Evolutionary conservation across 2,329 filamentous ascomycete species (phyloP), one percentile per base, ranked within the genome.

Genomic region (Aspergillus sp.): DNA sequence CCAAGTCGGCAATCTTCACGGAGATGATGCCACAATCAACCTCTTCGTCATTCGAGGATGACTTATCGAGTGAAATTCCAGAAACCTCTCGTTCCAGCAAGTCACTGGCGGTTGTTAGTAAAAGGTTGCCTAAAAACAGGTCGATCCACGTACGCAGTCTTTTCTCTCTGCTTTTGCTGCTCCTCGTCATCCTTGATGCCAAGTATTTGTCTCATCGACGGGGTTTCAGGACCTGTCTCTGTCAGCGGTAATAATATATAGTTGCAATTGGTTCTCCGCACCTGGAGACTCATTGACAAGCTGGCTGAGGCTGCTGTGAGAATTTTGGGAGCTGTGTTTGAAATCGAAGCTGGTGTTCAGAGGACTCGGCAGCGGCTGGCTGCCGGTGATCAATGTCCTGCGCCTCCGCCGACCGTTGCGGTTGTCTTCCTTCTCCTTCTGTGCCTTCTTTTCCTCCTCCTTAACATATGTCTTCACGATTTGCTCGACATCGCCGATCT

Each of bases 401-500:
- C 95, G 85, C 75, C 95, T 86, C 75, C 95, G 85, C 61, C 95
- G 86, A 52, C 95, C 93, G 75, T 97, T 98, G 64, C 93, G 85
- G 71, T 96, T 92, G 73, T 93, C 92, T 72, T 96, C 91, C 75
- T 95, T 95, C 72, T 96, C 91, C 75, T 95, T 95, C 60, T 90
- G 88, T 52, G 86, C 83, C 67, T 85, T 85, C 66, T 85, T 79
- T 55, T 78, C 69, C 57, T 77, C 73, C 50, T 87, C 90, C 76
- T 96, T 93, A 55, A 99, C 93, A 63, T 96, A 93, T 60, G 90
- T 92, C 77, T 96, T 93, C 58, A 99, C 95, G 62, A 98, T 98
- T 76, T 98, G 91, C 80, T 99, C 95, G 50, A 99, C 95, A 68
- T 99, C 95, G 65, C 95, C 95, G 70, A 99, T 98, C 78, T 99